phyloP scores from a whole-genome alignment of 192 early-diverging fungal species.

The Backusella psychrophila region DNA sequence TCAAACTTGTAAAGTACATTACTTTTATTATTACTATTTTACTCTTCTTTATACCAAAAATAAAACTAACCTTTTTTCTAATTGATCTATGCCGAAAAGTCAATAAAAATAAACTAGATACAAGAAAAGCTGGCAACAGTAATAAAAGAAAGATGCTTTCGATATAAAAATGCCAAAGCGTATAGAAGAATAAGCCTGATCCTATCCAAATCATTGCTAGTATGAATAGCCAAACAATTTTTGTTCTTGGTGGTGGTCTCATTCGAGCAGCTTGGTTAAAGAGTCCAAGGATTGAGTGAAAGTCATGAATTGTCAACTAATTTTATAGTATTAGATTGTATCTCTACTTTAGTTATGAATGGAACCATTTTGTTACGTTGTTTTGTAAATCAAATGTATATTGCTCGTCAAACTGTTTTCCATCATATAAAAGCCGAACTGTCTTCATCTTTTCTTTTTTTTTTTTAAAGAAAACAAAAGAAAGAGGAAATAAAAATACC shows the following conservation, averaged over 20 bases:
- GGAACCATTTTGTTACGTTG: neutral
- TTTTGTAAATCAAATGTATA: slow-evolving; percentile 13
- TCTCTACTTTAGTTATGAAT: neutral
- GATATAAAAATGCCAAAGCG: neutral
- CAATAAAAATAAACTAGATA: neutral
- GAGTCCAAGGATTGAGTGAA: neutral
- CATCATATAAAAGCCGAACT: neutral
- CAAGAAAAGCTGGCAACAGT: neutral
- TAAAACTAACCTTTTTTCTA: neutral
- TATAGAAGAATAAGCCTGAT: neutral
- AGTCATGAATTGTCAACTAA: slow-evolving; percentile 3
- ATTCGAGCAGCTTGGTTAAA: slow-evolving; percentile 4
- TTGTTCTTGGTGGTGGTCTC: slow-evolving; percentile 4
- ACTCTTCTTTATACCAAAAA: neutral
- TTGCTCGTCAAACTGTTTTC: slow-evolving; percentile 14
- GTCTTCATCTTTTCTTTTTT: slow-evolving; percentile 2
- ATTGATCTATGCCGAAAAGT: neutral
- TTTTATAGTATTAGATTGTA: neutral
- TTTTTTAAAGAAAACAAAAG: slow-evolving; percentile 8
- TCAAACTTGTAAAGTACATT: slow-evolving; percentile 25
- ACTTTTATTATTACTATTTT: neutral
- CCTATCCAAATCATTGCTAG: neutral
- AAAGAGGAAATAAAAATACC: neutral
- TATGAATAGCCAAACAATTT: neutral
- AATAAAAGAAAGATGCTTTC: neutral